Percentiles rank a stretch among this genome's conserved stretches.
phyloP scores from a whole-genome alignment of 495 filamentous ascomycete genomes.

The Penicillium maclennaniae region DNA sequence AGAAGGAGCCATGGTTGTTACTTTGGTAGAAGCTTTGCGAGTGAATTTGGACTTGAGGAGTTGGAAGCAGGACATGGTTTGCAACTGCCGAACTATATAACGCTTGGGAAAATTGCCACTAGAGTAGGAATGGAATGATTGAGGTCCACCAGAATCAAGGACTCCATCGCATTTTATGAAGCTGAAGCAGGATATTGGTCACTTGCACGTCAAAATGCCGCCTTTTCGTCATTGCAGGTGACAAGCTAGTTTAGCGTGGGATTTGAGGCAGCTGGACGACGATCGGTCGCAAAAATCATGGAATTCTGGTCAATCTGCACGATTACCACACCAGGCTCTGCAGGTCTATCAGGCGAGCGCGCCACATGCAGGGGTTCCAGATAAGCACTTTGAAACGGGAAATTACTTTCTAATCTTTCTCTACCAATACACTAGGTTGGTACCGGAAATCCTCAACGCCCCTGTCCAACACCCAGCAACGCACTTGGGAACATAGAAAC shows the following conservation, averaged over 20 bases:
- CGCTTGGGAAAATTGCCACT: neutral
- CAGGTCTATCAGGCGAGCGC: neutral
- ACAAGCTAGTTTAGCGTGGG: slow-evolving; percentile 8
- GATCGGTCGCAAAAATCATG: slow-evolving; percentile 7
- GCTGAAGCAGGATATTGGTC: slow-evolving; percentile 1
- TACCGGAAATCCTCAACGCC: slow-evolving; percentile 25
- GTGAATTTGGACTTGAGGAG: slow-evolving; percentile 12
- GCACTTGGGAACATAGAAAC: slow-evolving; percentile 12
- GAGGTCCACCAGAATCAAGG: neutral
- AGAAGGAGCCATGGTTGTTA: slow-evolving; percentile 30
- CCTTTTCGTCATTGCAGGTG: slow-evolving; percentile 22
- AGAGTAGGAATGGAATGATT: neutral
- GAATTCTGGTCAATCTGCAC: slow-evolving; percentile 26
- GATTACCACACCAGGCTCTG: neutral
- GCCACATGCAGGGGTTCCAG: slow-evolving; percentile 7
- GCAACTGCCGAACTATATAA: neutral
- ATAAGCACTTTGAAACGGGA: slow-evolving; percentile 23
- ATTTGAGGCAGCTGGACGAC: slow-evolving; percentile 3
- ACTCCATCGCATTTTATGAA: slow-evolving; percentile 6
- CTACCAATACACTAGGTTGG: slow-evolving; percentile 10
- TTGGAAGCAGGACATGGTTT: slow-evolving; percentile 14
- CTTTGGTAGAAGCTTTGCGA: slow-evolving; percentile 15
- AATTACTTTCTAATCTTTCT: slow-evolving; percentile 23
- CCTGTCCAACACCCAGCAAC: slow-evolving; percentile 8
- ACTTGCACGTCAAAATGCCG: slow-evolving; percentile 1